Percentiles rank a stretch among this genome's conserved stretches.
Conservation (phyloP, 495 filamentous ascomycete genomes). For the Daldinia concentrica region DNA sequence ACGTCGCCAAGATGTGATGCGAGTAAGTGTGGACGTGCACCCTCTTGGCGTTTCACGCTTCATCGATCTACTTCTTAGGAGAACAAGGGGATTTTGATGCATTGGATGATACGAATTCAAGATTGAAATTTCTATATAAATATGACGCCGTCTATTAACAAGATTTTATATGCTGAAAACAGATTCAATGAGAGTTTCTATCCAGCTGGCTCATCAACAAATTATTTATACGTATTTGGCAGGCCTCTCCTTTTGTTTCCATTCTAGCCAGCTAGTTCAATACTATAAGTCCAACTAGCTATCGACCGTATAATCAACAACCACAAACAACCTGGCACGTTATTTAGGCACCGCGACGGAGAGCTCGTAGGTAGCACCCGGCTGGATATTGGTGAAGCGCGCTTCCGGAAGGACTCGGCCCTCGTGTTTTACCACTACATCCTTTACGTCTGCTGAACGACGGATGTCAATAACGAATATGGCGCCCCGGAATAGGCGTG, state of each 20-base stretch:
- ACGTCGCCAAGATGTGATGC: constrained; percentile 36
- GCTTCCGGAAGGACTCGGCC: constrained; percentile 49
- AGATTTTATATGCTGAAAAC: constrained; percentile 2
- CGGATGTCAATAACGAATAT: constrained; percentile 59
- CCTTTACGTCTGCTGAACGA: constrained; percentile 51
- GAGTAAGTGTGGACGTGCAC: constrained; percentile 19
- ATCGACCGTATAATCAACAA: neutral
- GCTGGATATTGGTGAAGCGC: constrained; percentile 50
- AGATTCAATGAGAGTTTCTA: constrained; percentile 25
- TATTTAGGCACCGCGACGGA: constrained; percentile 49
- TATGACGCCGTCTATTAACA: constrained; percentile 16
- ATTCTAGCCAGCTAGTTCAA: neutral
- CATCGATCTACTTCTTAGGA: constrained; percentile 9
- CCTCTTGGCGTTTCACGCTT: constrained; percentile 40
- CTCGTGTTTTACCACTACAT: constrained; percentile 51
- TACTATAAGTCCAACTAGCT: neutral
- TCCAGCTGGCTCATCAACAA: constrained; percentile 5
- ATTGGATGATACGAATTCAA: constrained; percentile 5
- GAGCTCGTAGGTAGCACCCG: constrained; percentile 54
- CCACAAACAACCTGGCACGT: neutral
- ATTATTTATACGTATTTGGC: constrained; percentile 5
- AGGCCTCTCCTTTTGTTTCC: constrained; percentile 15
- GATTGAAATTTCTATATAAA: constrained; percentile 10
- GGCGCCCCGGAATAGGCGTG: constrained; percentile 60
- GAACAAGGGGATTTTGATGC: constrained; percentile 8